Evolutionary conservation across 1,139 yeast species (phyloP).

Genomic region (Hyphopichia buzzinii): DNA sequence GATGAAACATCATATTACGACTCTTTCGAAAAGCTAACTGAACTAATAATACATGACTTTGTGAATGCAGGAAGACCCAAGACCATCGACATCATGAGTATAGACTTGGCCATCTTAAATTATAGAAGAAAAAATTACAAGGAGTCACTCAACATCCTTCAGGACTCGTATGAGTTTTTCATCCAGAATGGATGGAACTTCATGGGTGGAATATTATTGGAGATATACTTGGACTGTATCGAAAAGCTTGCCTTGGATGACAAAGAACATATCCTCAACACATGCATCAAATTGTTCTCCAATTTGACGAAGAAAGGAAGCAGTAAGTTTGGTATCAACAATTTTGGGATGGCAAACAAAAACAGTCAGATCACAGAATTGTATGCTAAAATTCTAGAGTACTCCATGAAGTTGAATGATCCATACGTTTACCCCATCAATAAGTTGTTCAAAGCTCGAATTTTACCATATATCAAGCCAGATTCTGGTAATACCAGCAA

Average conservation of each 20-base stretch:
- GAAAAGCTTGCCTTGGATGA: conserved; percentile 26
- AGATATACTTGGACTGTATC: conserved; percentile 68
- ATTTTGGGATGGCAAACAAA: conserved; percentile 23
- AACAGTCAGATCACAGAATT: conserved; percentile 18
- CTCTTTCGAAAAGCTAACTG: conserved; percentile 39
- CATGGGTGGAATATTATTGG: conserved; percentile 64
- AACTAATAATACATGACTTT: conserved; percentile 44
- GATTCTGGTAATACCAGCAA: conserved; percentile 16
- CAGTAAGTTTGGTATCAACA: conserved; percentile 27
- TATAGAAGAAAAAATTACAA: conserved; percentile 57
- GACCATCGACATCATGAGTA: conserved; percentile 69
- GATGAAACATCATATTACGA: conserved; percentile 18
- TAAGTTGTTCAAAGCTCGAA: conserved; percentile 25
- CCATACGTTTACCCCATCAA: conserved; percentile 26
- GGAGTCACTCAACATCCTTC: conserved; percentile 61
- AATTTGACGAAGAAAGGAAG: conserved; percentile 20
- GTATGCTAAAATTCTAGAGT: conserved; percentile 19
- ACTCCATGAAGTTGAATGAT: conserved; percentile 17
- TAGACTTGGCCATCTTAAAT: conserved; percentile 77
- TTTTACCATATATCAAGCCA: conserved; percentile 25
- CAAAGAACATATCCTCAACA: conserved; percentile 24
- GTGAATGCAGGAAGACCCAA: conserved; percentile 51
- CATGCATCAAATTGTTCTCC: conserved; percentile 35
- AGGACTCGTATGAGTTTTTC: conserved; percentile 68
- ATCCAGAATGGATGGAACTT: conserved; percentile 70